Evolutionary conservation across 441 rosid genomes (phyloP).

Genomic region (Erodium trifolium): DNA sequence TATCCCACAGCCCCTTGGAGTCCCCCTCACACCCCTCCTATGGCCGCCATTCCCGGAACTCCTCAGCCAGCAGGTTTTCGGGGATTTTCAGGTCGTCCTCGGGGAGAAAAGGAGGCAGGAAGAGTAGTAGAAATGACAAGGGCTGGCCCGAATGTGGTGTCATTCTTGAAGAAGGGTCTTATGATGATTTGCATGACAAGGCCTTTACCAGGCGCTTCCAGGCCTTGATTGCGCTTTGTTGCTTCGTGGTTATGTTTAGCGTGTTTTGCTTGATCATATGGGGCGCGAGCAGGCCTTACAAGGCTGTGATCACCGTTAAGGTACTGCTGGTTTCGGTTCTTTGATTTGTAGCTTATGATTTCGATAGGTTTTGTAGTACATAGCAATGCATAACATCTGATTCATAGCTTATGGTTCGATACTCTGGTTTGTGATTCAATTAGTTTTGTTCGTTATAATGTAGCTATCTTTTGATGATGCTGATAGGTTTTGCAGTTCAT

Average conservation of each 20-base stretch:
- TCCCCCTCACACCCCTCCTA: constrained; percentile 73
- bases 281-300: constrained; percentile 85
- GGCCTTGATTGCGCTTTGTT: constrained; percentile 44
- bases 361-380: too few relatives aligned
- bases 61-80: constrained; percentile 71
- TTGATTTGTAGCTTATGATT: too few relatives aligned
- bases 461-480: too few relatives aligned
- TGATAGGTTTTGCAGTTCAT: too few relatives aligned
- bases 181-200: constrained; percentile 49
- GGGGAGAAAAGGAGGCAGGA: constrained; percentile 45
- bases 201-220: constrained; percentile 48
- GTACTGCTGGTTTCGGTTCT: constrained; percentile 21
- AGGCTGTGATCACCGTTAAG: constrained; percentile 59
- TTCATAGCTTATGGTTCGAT: neutral
- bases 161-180: constrained; percentile 64
- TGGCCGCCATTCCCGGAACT: constrained; percentile 74
- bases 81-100: constrained; percentile 73
- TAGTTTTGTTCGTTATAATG: too few relatives aligned
- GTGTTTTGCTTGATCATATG: constrained; percentile 82
- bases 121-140: constrained; percentile 43
- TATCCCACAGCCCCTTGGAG: constrained; percentile 30
- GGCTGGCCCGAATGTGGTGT: constrained; percentile 85
- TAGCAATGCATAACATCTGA: too few relatives aligned
- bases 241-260: constrained; percentile 53
- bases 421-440: too few relatives aligned